These are phyloP conservation scores for Euphorbia tirucalli DNA, from an alignment of 345 rosid species.

Conservation along the genomic window DNA sequence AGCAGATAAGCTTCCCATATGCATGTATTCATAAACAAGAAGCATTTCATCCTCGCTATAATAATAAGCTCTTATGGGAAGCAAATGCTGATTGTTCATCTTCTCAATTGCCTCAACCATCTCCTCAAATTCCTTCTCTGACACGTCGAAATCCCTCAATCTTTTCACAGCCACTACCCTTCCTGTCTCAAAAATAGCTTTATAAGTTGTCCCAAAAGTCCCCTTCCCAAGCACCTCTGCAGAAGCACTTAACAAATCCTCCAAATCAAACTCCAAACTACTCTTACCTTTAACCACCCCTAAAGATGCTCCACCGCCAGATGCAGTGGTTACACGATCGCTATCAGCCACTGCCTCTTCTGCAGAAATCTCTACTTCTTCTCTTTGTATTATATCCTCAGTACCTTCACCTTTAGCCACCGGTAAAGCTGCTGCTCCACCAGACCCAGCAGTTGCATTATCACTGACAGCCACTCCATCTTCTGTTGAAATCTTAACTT, in stretches of 20 bases:
- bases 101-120: slow-evolving; percentile 41
- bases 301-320: slow-evolving; percentile 5
- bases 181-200: slow-evolving; percentile 40
- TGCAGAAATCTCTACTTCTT: no score
- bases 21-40: background rate
- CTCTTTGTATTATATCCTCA: slow-evolving; percentile 6
- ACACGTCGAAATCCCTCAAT: slow-evolving; percentile 40
- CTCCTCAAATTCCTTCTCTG: slow-evolving; percentile 43
- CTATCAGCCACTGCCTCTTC: slow-evolving; percentile 4
- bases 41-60: background rate
- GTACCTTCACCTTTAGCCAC: slow-evolving; percentile 20
- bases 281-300: slow-evolving; percentile 17
- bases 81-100: slow-evolving; percentile 24
- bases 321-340: slow-evolving; percentile 7
- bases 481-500: no score
- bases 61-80: background rate
- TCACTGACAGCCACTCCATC: slow-evolving; percentile 18
- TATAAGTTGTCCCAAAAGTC: slow-evolving; percentile 53
- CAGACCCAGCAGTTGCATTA: slow-evolving; percentile 9
- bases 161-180: slow-evolving; percentile 45
- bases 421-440: slow-evolving; percentile 4
- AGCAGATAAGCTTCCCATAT: background rate
- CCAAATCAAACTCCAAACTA: slow-evolving; percentile 38
- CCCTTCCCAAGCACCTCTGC: slow-evolving; percentile 55
- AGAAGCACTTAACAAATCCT: slow-evolving; percentile 46